A percentile compares a stretch with the other conserved stretches of the same genome.
phyloP scores from a whole-genome alignment of 176 grass and related monocot genomes.

The Secale cereale region DNA sequence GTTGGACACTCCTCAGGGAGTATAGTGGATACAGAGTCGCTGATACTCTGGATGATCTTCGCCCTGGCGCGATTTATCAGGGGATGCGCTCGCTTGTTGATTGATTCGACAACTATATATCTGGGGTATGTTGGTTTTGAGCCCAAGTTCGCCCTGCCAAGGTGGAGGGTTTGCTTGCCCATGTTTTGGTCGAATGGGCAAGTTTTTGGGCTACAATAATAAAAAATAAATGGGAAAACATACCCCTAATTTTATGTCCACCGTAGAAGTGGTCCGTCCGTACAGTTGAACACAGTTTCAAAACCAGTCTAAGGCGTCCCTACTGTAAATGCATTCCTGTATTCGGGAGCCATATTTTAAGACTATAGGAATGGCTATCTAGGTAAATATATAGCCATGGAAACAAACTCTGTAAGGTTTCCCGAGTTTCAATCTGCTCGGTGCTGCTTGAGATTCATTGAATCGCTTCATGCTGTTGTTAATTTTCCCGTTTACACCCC shows the following conservation, averaged over 20 bases:
- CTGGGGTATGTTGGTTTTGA: not conserved
- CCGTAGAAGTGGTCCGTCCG: not conserved
- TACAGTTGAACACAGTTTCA: not conserved
- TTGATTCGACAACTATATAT: no score
- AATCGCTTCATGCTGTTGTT: not conserved
- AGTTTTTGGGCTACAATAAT: not conserved
- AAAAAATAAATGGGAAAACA: not conserved
- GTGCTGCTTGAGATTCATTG: not conserved
- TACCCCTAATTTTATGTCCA: not conserved
- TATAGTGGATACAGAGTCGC: constrained; percentile 55
- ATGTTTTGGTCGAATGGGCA: not conserved
- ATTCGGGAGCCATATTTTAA: not conserved
- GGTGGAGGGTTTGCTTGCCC: not conserved
- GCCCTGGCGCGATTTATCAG: constrained; percentile 68
- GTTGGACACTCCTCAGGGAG: constrained; percentile 73
- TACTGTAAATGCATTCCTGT: constrained; percentile 28
- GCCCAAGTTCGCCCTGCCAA: not conserved
- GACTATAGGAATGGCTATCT: not conserved
- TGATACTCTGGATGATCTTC: constrained; percentile 74
- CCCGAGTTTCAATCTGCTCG: not conserved
- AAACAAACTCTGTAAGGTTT: not conserved
- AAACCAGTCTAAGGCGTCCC: not conserved
- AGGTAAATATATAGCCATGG: not conserved
- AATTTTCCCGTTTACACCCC: not conserved
- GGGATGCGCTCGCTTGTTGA: constrained; percentile 54